A percentile compares a stretch with the other conserved stretches of the same genome.
phyloP scores from a whole-genome alignment of 176 grass and related monocot species.

The Elymus sibiricus region DNA sequence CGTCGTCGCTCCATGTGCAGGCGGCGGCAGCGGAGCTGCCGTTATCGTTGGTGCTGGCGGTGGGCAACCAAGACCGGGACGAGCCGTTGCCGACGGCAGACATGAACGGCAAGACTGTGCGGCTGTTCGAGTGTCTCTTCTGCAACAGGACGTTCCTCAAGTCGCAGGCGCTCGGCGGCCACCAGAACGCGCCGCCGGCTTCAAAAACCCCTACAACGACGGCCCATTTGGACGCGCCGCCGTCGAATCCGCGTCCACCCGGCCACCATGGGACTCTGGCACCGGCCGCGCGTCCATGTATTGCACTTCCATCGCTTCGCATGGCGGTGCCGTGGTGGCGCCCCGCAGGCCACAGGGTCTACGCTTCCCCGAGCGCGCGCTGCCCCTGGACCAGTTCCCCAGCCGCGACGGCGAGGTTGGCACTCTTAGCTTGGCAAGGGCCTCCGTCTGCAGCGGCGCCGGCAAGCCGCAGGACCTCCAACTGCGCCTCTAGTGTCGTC shows the following conservation, averaged over 20 bases:
- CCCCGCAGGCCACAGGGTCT: not conserved
- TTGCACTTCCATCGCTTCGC: not conserved
- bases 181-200: slow-evolving; percentile 75
- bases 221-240: not conserved
- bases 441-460: not conserved
- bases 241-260: not conserved
- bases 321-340: not conserved
- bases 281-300: not conserved
- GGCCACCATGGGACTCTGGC: not conserved
- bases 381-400: not conserved
- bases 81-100: not conserved
- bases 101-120: slow-evolving; percentile 20
- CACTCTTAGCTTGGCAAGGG: not conserved
- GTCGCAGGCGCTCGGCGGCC: slow-evolving; percentile 83
- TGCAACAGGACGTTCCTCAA: slow-evolving; percentile 70
- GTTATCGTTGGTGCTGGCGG: no score
- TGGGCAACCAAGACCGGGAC: no score
- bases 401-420: not conserved
- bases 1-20: not conserved
- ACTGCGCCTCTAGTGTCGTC: slow-evolving; percentile 24
- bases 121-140: slow-evolving; percentile 61
- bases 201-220: no score
- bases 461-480: slow-evolving; percentile 26
- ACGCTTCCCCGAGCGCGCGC: not conserved
- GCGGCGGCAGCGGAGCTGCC: not conserved